Percentiles rank a stretch among this genome's conserved stretches.
These are phyloP conservation scores for Aspergillus sclerotiicarbonarius DNA, from an alignment of 495 filamentous ascomycete genomes.

Conservation along the genomic window DNA sequence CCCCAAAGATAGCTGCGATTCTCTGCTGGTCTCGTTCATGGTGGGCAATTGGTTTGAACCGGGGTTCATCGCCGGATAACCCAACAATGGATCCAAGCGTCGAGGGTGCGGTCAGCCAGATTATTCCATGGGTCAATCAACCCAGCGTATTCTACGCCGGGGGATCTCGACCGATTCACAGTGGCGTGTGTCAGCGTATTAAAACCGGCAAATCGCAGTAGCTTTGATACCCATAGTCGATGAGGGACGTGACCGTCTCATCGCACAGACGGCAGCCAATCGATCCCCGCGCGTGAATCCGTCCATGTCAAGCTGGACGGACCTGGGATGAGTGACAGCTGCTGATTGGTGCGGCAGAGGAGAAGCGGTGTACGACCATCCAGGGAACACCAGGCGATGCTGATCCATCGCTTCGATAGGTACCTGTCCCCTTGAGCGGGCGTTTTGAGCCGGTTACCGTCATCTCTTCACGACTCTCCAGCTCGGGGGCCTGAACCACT, in stretches of 20 bases:
- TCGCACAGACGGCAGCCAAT: constrained; percentile 17
- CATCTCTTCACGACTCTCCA: background rate
- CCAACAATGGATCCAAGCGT: background rate
- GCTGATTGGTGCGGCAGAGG: constrained; percentile 17
- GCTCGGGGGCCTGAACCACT: background rate
- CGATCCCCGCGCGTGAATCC: constrained; percentile 9
- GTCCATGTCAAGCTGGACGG: constrained; percentile 8
- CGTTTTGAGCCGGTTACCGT: constrained; percentile 10
- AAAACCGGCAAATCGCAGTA: constrained; percentile 4
- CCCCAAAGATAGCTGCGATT: background rate
- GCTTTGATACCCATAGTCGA: background rate
- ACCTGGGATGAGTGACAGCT: constrained; percentile 2
- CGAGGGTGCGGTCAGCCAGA: constrained; percentile 7
- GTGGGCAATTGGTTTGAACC: background rate
- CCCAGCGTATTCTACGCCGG: background rate
- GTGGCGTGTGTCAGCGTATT: constrained; percentile 12
- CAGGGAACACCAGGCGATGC: constrained; percentile 9
- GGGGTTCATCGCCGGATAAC: constrained; percentile 7
- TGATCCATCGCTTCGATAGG: constrained; percentile 9
- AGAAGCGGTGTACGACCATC: constrained; percentile 20
- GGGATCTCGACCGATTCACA: background rate
- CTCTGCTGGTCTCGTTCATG: constrained; percentile 2
- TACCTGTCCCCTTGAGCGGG: background rate
- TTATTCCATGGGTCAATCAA: constrained; percentile 5
- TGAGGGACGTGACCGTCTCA: constrained; percentile 15